A percentile compares a stretch with the other conserved stretches of the same genome.
Evolutionary conservation across 306 rosid genomes (phyloP).

Genomic region (Cucumis cinereus): DNA sequence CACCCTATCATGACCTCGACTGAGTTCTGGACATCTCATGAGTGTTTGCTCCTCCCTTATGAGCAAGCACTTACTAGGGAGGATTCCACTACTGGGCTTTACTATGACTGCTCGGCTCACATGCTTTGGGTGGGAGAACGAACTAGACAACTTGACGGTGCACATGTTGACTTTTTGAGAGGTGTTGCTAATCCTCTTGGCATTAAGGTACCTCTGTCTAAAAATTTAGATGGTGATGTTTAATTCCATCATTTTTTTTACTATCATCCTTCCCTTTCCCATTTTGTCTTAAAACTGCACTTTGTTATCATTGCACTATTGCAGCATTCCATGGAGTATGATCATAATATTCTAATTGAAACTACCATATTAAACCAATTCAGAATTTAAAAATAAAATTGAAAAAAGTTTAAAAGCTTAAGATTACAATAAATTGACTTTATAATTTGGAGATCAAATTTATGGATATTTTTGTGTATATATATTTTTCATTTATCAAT

Average conservation of each 20-base stretch:
- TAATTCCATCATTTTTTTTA: neutral
- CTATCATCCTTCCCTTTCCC: neutral
- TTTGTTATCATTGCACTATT: neutral
- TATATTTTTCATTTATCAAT: neutral
- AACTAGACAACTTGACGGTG: conserved; percentile 32
- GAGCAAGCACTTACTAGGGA: conserved; percentile 35
- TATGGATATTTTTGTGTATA: neutral
- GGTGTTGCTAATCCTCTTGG: conserved; percentile 36
- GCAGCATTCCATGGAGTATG: neutral
- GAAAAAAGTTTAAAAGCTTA: neutral
- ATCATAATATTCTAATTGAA: neutral
- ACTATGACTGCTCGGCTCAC: conserved; percentile 35
- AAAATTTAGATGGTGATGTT: neutral
- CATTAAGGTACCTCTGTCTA: conserved; percentile 19
- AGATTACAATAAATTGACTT: neutral
- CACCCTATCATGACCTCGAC: conserved; percentile 30
- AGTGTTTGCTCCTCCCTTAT: conserved; percentile 33
- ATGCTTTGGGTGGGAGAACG: conserved; percentile 41
- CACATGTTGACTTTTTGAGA: conserved; percentile 34
- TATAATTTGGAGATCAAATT: neutral
- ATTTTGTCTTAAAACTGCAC: neutral
- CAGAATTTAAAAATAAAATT: neutral
- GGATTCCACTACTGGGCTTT: conserved; percentile 33
- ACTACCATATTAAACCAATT: neutral
- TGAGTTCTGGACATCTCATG: conserved; percentile 39